Percentiles rank a stretch among this genome's conserved stretches.
phyloP scores from a whole-genome alignment of 306 rosid species.

The Pyrus bretschneideri region DNA sequence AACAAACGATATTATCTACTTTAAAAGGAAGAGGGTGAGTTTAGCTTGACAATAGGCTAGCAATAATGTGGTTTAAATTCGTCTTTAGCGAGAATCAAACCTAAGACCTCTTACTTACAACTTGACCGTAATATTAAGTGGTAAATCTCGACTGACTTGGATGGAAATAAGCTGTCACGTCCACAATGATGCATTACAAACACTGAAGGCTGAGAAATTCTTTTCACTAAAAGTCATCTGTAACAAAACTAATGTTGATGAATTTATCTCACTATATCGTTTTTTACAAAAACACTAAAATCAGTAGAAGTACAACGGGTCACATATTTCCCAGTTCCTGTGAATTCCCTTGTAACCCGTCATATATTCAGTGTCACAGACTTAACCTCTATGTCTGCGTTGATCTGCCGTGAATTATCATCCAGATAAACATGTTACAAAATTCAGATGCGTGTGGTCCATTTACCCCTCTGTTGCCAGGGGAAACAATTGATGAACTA shows the following conservation, averaged over 20 bases:
- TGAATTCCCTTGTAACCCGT: background rate
- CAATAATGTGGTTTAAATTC: too few relatives aligned
- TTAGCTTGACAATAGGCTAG: too few relatives aligned
- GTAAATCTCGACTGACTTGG: too few relatives aligned
- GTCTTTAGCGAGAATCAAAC: too few relatives aligned
- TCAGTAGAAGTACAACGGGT: background rate
- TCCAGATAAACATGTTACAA: constrained; percentile 4
- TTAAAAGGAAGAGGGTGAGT: too few relatives aligned
- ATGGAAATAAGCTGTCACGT: too few relatives aligned
- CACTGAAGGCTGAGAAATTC: background rate
- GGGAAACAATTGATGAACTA: constrained; percentile 9
- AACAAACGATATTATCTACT: too few relatives aligned
- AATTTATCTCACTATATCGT: background rate
- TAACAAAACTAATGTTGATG: background rate
- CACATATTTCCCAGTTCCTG: background rate
- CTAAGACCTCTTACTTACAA: too few relatives aligned
- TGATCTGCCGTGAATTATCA: background rate
- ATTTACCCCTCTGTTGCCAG: background rate
- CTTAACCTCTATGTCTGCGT: background rate
- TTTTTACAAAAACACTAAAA: background rate
- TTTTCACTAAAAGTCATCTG: background rate
- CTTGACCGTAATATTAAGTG: too few relatives aligned
- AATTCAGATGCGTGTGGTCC: constrained; percentile 13
- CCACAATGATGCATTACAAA: background rate
- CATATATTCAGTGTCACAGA: background rate